Base-by-base conservation (phyloP, 2,329 filamentous ascomycete species). In the Colletotrichum caudatum region DNA sequence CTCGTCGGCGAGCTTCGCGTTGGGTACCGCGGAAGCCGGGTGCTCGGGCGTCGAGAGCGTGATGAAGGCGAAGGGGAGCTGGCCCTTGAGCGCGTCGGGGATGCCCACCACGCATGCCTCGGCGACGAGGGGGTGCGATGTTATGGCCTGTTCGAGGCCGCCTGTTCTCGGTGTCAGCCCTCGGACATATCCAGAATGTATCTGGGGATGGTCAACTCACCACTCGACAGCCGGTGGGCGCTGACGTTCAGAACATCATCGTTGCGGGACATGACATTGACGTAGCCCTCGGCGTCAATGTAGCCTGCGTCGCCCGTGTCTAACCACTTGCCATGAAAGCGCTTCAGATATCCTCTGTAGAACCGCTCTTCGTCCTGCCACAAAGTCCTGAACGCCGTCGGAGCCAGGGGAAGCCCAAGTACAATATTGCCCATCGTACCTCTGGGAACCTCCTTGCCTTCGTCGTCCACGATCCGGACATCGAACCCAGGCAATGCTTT, bases 211-310 rank as follows among this genome's bases (percentile, higher is more conserved):
- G 20, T 35, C 3, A 33, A 80, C 86, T 76, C 84, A 93, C 93
- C 94, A 14, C 94, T 97, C 74, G 93, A 95, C 73, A 98, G 91
- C 18, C 95, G 89, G 83, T 98, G 95, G 6, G 95, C 94, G 51
- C 94, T 95, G n/a, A 97, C 95, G 78, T 98, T 98, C 78, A 98
- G 94, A 71, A 98, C 92, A 80, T 98, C 95, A 82, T 98, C 95
- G 41, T 84, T 86, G 51, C 89, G 82, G 51, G 87, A 87, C 89
- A 91, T 90, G 75, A 91, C 88, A 74, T 88, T 87, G 51, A 91
- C 86, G 76, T 91, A 91, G 5, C 89, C 89, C 51, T 95, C 91
- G 18, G 87, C 80, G 78, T 98, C 95, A 69, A 98, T 90, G 85
- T 94, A 91, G 0, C 95, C 95, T 0, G 94, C 92, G 79, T 98